Percentiles rank a stretch among this genome's conserved stretches.
Conservation (phyloP, 257 asterid species). For the Buddleja alternifolia region DNA sequence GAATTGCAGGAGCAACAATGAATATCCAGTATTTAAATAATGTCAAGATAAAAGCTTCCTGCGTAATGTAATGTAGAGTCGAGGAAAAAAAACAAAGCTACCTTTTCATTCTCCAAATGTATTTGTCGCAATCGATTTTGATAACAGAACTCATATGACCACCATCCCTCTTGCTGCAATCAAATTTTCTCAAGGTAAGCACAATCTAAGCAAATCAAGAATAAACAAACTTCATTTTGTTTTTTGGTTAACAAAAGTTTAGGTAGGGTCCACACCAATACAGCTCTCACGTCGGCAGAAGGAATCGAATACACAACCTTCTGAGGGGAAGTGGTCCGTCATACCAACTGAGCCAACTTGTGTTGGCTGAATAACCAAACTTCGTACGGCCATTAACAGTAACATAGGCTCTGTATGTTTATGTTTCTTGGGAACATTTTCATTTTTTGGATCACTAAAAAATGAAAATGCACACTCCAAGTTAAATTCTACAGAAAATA, state of each 20-base stretch:
- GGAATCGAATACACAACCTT: no score
- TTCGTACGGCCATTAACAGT: background rate
- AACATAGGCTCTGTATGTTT: no score
- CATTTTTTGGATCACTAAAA: no score
- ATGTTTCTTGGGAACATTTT: no score
- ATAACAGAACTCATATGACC: conserved; percentile 98
- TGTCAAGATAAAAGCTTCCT: background rate
- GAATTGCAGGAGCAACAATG: conserved; percentile 10
- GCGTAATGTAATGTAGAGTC: conserved; percentile 14
- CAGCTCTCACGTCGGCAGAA: no score
- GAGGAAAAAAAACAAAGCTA: conserved; percentile 31
- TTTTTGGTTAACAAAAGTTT: no score
- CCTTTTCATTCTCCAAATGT: conserved; percentile 95
- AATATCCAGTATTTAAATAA: conserved; percentile 9
- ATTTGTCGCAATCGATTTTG: conserved; percentile 77
- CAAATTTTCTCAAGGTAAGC: conserved; percentile 34
- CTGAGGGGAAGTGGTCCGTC: no score
- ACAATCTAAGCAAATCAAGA: conserved; percentile 10
- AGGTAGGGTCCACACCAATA: no score
- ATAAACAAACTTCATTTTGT: conserved; percentile 18
- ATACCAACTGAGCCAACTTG: no score
- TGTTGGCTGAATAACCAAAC: no score
- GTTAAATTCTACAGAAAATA: no score
- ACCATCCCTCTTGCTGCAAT: conserved; percentile 99
- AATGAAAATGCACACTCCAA: no score